These are phyloP conservation scores for Rhizoclosmatium globosum DNA, from an alignment of 192 early-diverging fungal genomes.

Conservation along the genomic window DNA sequence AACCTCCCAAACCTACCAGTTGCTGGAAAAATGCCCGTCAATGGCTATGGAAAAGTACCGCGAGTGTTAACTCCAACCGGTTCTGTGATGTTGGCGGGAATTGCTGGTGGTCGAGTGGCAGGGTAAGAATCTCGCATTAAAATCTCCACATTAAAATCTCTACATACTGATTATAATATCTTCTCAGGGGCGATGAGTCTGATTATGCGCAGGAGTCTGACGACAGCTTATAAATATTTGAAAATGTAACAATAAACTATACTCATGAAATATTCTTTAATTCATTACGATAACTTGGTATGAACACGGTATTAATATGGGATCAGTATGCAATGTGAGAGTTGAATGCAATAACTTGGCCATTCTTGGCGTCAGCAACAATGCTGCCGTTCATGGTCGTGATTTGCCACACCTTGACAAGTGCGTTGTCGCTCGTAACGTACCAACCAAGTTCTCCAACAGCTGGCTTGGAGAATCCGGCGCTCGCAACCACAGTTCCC, in stretches of 20 bases:
- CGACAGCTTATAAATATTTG: background rate
- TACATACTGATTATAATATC: background rate
- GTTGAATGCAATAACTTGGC: slow-evolving; percentile 24
- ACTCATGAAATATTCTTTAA: background rate
- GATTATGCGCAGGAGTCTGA: background rate
- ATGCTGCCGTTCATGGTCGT: background rate
- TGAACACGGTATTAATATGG: background rate
- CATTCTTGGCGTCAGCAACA: slow-evolving; percentile 7
- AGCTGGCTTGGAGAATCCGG: background rate
- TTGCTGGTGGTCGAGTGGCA: background rate
- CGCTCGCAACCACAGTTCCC: background rate
- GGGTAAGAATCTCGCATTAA: slow-evolving; percentile 3
- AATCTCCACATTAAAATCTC: too few relatives aligned
- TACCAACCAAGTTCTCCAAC: slow-evolving; percentile 16
- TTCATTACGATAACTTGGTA: background rate
- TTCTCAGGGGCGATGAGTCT: background rate
- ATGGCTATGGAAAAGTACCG: slow-evolving; percentile 30
- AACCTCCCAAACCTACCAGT: background rate
- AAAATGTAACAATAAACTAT: slow-evolving; percentile 1
- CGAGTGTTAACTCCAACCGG: slow-evolving; percentile 12
- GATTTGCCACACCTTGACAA: slow-evolving; percentile 21
- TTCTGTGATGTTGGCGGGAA: background rate
- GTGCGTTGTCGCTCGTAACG: background rate
- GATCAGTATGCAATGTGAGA: slow-evolving; percentile 19
- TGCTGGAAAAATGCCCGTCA: slow-evolving; percentile 21